Evolutionary conservation across 495 filamentous ascomycete genomes (phyloP), one percentile per base, ranked within the genome.

Genomic region (Penicillium coprophilum): DNA sequence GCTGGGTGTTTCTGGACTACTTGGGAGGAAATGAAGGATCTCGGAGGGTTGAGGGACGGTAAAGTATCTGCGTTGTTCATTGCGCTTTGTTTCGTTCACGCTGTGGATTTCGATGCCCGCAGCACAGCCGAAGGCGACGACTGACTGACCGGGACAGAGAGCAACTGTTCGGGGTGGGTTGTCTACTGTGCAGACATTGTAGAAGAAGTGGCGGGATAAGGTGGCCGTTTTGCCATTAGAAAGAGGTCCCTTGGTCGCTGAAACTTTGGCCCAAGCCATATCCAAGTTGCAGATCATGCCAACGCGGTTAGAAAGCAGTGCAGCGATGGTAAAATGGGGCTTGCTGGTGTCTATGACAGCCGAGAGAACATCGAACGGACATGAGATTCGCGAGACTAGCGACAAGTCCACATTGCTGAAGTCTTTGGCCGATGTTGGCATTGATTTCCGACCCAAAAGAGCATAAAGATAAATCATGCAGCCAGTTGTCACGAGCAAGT

Each of bases 41-140:
- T 90, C 88, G 0, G 82, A 83, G 2, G 87, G 82, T 36, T 85
- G 78, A 5, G 84, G 81, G 52, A 89, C 82, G 2, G 85, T 84
- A 51, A 91, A 87, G 75, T 87, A 58, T 77, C 79, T 67, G 73
- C 85, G 47, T 81, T 71, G 66, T 44, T 83, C 77, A 55, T 82
- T 80, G 1, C 82, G 79, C 4, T 79, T 86, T 27, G 79, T 60
- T 39, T 82, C 81, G 63, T 89, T 86, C 24, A 88, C 72, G 86
- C 88, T 91, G 59, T 88, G 85, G 9, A 91, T 68, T 59, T 91
- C 86, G 40, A 91, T 84, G 8, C 87, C 85, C 9, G 77, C 74
- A 21, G 77, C 75, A 47, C 83, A 89, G 17, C 88, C 87, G 72
- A 90, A 90, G 2, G 87, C 88, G 12, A 89, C 81, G 61, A 85